A percentile compares a stretch with the other conserved stretches of the same genome.
These are phyloP conservation scores for Euphorbia corollata DNA, from an alignment of 441 rosid genomes.

Conservation along the genomic window DNA sequence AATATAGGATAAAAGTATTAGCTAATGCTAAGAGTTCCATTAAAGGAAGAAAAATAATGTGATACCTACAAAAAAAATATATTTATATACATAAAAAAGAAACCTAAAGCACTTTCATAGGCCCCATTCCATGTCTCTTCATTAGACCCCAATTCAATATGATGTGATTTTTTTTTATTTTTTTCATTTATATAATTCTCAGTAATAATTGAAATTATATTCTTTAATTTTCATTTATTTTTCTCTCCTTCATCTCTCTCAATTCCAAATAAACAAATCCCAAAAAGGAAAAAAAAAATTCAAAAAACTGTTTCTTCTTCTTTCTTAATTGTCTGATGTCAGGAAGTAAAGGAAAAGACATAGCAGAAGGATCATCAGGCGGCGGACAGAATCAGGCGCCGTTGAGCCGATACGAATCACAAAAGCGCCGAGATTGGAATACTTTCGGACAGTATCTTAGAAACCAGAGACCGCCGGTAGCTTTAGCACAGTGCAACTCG, in stretches of 20 bases:
- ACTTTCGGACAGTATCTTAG: slow-evolving; percentile 68
- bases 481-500: slow-evolving; percentile 52
- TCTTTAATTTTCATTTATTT: too few species aligned
- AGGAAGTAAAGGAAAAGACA: slow-evolving; percentile 37
- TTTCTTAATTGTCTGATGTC: slow-evolving; percentile 24
- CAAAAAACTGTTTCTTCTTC: too few species aligned
- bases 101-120: slow-evolving; percentile 42
- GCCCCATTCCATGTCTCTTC: slow-evolving; percentile 53
- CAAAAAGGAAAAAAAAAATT: neutral
- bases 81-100: slow-evolving; percentile 22
- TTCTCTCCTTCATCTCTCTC: too few species aligned
- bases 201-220: neutral
- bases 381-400: slow-evolving; percentile 29
- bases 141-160: slow-evolving; percentile 24
- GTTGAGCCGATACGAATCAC: slow-evolving; percentile 71
- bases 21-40: slow-evolving; percentile 40
- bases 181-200: neutral
- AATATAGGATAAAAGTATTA: slow-evolving; percentile 25
- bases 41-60: slow-evolving; percentile 37
- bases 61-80: slow-evolving; percentile 32
- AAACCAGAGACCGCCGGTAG: slow-evolving; percentile 72
- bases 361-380: slow-evolving; percentile 42
- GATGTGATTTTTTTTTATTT: slow-evolving; percentile 30
- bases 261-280: neutral
- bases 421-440: slow-evolving; percentile 74